phyloP scores from a whole-genome alignment of 2,329 filamentous ascomycete species.

The Dactylonectria macrodidyma region DNA sequence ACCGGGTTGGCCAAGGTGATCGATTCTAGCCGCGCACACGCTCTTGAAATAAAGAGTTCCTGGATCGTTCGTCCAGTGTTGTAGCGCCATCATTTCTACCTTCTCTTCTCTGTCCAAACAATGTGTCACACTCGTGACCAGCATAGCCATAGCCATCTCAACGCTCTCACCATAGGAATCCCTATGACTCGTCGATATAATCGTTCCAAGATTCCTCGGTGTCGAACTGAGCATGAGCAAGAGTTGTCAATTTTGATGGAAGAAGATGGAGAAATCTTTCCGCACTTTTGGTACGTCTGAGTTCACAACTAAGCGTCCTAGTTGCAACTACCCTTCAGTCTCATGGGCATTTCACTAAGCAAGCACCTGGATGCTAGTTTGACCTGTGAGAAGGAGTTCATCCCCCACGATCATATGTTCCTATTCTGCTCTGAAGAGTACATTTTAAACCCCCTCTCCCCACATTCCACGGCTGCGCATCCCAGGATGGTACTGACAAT shows the following conservation, averaged over 20 bases:
- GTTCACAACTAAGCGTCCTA: neutral
- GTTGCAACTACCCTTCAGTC: neutral
- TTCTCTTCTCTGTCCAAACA: neutral
- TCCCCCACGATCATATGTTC: neutral
- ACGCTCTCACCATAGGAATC: neutral
- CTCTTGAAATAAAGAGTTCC: neutral
- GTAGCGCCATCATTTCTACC: neutral
- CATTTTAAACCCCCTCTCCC: neutral
- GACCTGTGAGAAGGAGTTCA: neutral
- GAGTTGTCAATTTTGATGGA: neutral
- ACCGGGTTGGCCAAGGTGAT: neutral
- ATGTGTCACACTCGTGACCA: neutral
- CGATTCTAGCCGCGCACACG: neutral
- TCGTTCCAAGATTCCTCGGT: neutral
- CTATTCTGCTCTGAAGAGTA: neutral
- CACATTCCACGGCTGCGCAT: neutral
- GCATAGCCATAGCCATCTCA: neutral
- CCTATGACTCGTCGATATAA: neutral
- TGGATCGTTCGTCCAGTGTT: neutral
- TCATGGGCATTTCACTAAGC: neutral
- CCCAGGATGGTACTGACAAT: neutral
- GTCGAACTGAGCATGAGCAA: neutral
- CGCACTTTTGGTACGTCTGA: neutral
- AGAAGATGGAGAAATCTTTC: neutral
- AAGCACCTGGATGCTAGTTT: neutral